phyloP scores from a whole-genome alignment of 1,284 basidiomycete species.

The Stygiomarasmius scandens region DNA sequence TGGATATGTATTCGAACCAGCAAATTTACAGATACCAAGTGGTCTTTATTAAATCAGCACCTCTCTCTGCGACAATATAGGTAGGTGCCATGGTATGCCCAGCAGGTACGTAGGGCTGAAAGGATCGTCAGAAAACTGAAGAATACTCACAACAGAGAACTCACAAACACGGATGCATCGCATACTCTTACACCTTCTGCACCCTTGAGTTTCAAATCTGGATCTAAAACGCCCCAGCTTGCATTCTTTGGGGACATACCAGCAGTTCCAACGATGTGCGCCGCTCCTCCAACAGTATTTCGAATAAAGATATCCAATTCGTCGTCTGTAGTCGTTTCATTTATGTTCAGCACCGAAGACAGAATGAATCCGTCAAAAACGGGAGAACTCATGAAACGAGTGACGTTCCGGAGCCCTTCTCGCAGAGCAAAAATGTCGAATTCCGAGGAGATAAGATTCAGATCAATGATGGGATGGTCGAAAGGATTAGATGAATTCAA shows the following conservation, averaged over 20 bases:
- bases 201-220: slow-evolving; percentile 44
- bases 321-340: slow-evolving; percentile 19
- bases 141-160: neutral
- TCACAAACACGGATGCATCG: slow-evolving; percentile 37
- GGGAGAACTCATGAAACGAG: slow-evolving; percentile 22
- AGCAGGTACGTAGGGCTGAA: slow-evolving; percentile 12
- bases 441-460: slow-evolving; percentile 14
- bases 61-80: slow-evolving; percentile 16
- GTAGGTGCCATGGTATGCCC: slow-evolving; percentile 15
- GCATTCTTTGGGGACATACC: slow-evolving; percentile 27
- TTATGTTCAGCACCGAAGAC: slow-evolving; percentile 28
- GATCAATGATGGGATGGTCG: slow-evolving; percentile 16
- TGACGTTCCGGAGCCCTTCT: slow-evolving; percentile 23
- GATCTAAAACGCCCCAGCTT: too few species aligned
- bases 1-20: too few species aligned
- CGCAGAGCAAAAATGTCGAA: slow-evolving; percentile 21
- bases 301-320: slow-evolving; percentile 27
- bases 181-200: slow-evolving; percentile 36
- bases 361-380: slow-evolving; percentile 28
- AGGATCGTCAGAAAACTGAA: neutral
- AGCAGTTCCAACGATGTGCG: slow-evolving; percentile 32
- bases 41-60: slow-evolving; percentile 9
- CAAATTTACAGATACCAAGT: too few species aligned
- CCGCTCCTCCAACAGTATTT: slow-evolving; percentile 20
- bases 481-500: slow-evolving; percentile 18